A percentile compares a stretch with the other conserved stretches of the same genome.
Conservation (phyloP, 2,329 filamentous ascomycete species). For the Colletotrichum sp. region DNA sequence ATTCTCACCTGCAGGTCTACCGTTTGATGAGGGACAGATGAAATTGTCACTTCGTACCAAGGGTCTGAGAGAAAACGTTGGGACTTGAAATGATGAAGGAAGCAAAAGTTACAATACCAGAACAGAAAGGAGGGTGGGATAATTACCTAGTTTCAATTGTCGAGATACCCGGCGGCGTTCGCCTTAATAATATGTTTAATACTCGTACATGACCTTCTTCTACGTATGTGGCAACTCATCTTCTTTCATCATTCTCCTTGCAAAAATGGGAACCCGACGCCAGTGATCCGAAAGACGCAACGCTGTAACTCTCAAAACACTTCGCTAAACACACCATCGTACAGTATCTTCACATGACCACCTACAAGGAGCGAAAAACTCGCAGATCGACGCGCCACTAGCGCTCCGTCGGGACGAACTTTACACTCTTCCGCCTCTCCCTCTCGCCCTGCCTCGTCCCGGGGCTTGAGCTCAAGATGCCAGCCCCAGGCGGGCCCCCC, state of each 20-base stretch:
- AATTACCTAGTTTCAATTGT: conserved; percentile 11
- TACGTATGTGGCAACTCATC: background rate
- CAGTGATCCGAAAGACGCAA: background rate
- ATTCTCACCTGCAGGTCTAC: conserved; percentile 33
- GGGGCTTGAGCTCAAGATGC: conserved; percentile 57
- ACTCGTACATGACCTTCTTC: background rate
- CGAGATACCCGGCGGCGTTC: conserved; percentile 15
- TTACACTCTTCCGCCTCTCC: conserved; percentile 69
- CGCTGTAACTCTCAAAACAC: background rate
- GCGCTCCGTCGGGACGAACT: conserved; percentile 56
- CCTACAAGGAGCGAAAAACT: background rate
- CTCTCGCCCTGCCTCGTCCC: conserved; percentile 45
- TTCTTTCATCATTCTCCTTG: background rate
- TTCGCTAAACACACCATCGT: background rate
- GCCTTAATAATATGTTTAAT: conserved; percentile 3
- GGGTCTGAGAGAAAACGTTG: conserved; percentile 55
- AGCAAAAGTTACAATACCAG: background rate
- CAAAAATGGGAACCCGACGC: background rate
- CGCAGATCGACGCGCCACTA: conserved; percentile 8
- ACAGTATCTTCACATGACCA: background rate
- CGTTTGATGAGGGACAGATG: conserved; percentile 50
- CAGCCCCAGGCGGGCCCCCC: conserved; percentile 21
- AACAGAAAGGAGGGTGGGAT: background rate
- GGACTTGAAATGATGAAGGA: conserved; percentile 1
- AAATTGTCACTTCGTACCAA: conserved; percentile 61